phyloP scores from a whole-genome alignment of 129 eudicot species.

The Centella asiatica region DNA sequence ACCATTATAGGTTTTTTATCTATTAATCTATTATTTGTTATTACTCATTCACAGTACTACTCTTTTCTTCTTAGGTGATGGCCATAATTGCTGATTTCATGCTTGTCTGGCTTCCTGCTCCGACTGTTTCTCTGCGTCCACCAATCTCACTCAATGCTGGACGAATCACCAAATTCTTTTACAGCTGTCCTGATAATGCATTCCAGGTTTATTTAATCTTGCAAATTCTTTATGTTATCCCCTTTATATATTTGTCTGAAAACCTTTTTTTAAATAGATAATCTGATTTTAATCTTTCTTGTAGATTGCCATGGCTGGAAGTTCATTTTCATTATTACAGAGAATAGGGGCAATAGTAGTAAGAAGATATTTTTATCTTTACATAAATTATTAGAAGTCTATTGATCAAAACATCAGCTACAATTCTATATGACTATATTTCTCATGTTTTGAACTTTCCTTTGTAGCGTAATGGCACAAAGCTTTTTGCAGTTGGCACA shows the following conservation, averaged over 20 bases:
- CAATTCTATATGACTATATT: not conserved
- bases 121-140: slow-evolving; percentile 83
- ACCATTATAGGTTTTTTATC: too few relatives aligned
- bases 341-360: slow-evolving; percentile 79
- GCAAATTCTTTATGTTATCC: too few relatives aligned
- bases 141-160: slow-evolving; percentile 67
- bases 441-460: slow-evolving; percentile 6
- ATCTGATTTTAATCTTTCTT: not conserved
- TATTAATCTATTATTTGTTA: too few relatives aligned
- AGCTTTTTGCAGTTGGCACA: slow-evolving; percentile 94
- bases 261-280: not conserved
- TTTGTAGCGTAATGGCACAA: slow-evolving; percentile 80
- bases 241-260: too few relatives aligned
- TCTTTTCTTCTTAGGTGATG: slow-evolving; percentile 48
- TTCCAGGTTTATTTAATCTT: too few relatives aligned
- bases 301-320: slow-evolving; percentile 70
- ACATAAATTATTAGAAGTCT: not conserved
- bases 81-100: slow-evolving; percentile 93
- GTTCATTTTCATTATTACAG: slow-evolving; percentile 68
- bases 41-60: not conserved
- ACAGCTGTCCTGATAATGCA: slow-evolving; percentile 82
- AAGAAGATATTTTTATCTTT: slow-evolving; percentile 12
- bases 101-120: slow-evolving; percentile 95
- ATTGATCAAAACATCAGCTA: not conserved
- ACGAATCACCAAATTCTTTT: slow-evolving; percentile 62